Base-by-base conservation (phyloP, 306 rosid genomes). In the Nissolia schottii region DNA sequence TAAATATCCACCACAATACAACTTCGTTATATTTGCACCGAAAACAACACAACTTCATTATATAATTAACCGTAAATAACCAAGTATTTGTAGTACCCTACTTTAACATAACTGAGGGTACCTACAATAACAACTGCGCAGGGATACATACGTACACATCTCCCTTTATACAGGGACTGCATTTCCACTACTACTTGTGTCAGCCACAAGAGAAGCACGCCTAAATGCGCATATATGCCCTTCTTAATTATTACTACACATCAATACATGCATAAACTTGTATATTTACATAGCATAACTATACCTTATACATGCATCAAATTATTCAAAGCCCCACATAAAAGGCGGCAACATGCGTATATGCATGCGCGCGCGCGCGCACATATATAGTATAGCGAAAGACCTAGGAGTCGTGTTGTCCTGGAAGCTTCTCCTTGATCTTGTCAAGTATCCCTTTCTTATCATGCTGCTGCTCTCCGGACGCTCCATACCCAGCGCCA, bases 341-440 rank as follows among this genome's bases (percentile, higher is more conserved):
- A n/a, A n/a, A n/a, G n/a, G 25, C 40, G 15, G 25, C 13, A 15
- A 58, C 41, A 57, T 28, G 15, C 13, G 19, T 18, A 8, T 7
- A 16, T 46, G 2, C 6, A 15, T 49, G 13, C n/a, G n/a, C n/a
- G n/a, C n/a, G n/a, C n/a, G 6, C 6, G 6, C 35, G 6, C 6
- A 49, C 7, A 6, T 19, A 15, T 15, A 7, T 1, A 7, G n/a
- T 18, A 54, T 23, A 13, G n/a, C n/a, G n/a, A n/a, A n/a, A n/a
- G 18, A 54, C 24, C 34, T 54, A 58, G 41, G 5, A 0, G 43
- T 16, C 22, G 4, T 6, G 50, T 11, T 18, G 7, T 40, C 56
- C 78, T 1, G 79, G 67, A 23, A 75, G 74, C 74, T 66, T 75
- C 51, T 75, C 74, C 25, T 75, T 76, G 25, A 76, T 76, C 80